Evolutionary conservation across 345 rosid species (phyloP).

Genomic region (Gossypium longicalyx): DNA sequence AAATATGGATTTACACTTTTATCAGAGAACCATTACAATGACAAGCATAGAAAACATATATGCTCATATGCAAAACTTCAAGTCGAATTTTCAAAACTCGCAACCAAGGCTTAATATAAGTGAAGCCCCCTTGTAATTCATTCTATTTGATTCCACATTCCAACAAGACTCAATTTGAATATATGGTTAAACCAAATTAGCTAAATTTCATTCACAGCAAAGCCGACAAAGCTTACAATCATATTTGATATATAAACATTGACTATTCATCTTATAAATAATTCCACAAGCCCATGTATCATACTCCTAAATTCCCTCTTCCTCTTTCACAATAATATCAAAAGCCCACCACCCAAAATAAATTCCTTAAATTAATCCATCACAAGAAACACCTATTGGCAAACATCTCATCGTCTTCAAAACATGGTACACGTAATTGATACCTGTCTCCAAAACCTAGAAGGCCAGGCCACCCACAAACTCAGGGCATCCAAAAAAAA

Average conservation of each 20-base stretch:
- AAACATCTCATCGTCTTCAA: neutral
- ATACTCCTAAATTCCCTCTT: neutral
- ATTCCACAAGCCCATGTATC: neutral
- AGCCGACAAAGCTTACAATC: neutral
- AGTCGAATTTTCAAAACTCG: neutral
- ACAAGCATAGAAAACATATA: neutral
- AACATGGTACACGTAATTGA: neutral
- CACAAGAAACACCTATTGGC: neutral
- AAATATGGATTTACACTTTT: neutral
- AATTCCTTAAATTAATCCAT: too few species aligned
- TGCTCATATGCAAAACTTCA: neutral
- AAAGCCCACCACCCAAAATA: too few species aligned
- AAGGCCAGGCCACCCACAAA: neutral
- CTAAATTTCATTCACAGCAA: neutral
- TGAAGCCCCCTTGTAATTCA: neutral
- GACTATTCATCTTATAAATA: neutral
- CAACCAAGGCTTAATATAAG: neutral
- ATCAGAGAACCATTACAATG: neutral
- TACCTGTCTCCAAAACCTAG: neutral
- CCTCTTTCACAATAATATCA: neutral
- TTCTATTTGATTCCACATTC: neutral
- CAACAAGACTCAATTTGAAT: neutral
- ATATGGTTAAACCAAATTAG: neutral
- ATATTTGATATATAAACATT: neutral
- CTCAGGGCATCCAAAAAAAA: neutral